Evolutionary conservation across 2,329 filamentous ascomycete genomes (phyloP), one percentile per base, ranked within the genome.

Genomic region (Scortechinia acanthostroma): DNA sequence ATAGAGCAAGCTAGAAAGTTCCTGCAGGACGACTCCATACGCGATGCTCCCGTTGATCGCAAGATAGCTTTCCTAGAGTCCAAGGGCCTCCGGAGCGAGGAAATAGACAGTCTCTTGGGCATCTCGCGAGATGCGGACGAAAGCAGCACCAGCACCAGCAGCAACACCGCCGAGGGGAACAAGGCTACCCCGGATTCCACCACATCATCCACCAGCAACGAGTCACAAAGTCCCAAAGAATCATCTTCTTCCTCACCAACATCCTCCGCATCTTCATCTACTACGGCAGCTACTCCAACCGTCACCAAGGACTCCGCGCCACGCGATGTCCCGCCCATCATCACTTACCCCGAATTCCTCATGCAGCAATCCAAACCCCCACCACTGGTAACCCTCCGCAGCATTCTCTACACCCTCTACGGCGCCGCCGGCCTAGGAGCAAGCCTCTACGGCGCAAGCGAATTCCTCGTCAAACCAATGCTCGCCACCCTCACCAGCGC

Each of bases 341-440:
- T 84, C 50, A 83, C 80, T 42, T 84, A 84, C 53, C 79, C 79
- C 3, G 79, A 84, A 57, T 83, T 83, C 53, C 70, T 83, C 33
- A 64, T 77, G 40, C 69, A 79, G 49, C 66, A 76, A 6, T 65
- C 70, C 49, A 77, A 77, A 50, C 76, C 75, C 6, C 75, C 78
- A 14, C 78, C 79, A 0, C 66, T 83, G 16, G 71, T 83, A 22
- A 80, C 77, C 4, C 68, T 77, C 43, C 61, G 63, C n/a, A 71
- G 71, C 23, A 62, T 83, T 3, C 54, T 77, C 22, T 77, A 71
- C 51, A 76, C 77, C 2, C 61, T 75, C 45, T 83, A 83, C 50
- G 64, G 71, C 17, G 66, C 76, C 10, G 73, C 72, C 6, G 77
- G 73, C 2, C 55, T 79, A 4, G 72, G 73, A 17, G 70, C 76